Conservation (phyloP, 176 grass and related monocot species). For the Lolium perenne region DNA sequence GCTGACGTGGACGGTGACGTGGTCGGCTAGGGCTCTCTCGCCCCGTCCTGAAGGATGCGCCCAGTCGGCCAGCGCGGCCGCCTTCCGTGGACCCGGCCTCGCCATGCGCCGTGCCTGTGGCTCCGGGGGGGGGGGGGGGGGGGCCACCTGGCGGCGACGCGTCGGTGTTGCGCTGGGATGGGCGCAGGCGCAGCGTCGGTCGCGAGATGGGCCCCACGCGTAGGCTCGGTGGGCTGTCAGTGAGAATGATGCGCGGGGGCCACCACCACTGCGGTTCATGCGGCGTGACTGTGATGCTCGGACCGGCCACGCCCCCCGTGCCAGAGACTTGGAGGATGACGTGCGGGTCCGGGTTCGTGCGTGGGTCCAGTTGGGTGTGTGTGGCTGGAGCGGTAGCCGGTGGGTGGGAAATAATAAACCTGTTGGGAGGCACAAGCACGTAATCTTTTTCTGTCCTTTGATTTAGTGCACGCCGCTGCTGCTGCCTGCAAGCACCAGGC, state of each 20-base stretch:
- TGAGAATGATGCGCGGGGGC: not conserved
- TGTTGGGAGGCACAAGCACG: not conserved
- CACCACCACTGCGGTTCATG: not conserved
- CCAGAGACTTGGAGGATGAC: not conserved
- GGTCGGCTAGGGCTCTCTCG: constrained; percentile 51
- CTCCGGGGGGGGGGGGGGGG: too few relatives aligned
- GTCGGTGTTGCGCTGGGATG: not conserved
- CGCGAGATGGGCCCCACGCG: not conserved
- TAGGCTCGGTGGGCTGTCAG: not conserved
- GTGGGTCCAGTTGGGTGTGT: not conserved
- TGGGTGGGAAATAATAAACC: not conserved
- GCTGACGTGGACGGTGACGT: constrained; percentile 62
- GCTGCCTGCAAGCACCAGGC: not conserved
- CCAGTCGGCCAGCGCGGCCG: not conserved
- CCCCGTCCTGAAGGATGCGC: not conserved
- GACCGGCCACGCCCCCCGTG: not conserved
- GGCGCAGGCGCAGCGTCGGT: not conserved
- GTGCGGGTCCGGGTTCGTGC: not conserved
- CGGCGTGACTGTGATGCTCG: not conserved
- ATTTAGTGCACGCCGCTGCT: not conserved
- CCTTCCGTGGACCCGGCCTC: constrained; percentile 32
- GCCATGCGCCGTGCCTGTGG: not conserved
- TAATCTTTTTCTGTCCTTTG: not conserved
- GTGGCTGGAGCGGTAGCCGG: not conserved
- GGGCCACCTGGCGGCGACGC: not conserved